These are phyloP conservation scores for Zygoascus sp. DNA, from an alignment of 1,139 yeast species.

Conservation along the genomic window DNA sequence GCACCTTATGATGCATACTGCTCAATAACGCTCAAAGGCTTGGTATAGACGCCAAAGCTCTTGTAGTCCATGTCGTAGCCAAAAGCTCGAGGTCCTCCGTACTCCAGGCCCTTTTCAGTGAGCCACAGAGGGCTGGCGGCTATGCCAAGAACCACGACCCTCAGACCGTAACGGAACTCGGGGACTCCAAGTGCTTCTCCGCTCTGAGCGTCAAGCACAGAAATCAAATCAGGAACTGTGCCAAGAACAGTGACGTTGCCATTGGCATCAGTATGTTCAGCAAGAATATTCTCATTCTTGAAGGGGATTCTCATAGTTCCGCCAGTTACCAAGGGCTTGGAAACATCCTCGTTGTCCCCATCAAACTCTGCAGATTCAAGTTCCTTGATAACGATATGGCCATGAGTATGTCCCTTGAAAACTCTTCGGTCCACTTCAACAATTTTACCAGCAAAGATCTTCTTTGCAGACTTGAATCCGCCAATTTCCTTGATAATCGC, in stretches of 20 bases:
- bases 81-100: slow-evolving; percentile 39
- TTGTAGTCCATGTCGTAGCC: slow-evolving; percentile 12
- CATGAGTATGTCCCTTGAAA: slow-evolving; percentile 43
- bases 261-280: slow-evolving; percentile 23
- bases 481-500: slow-evolving; percentile 39
- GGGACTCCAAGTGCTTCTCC: slow-evolving; percentile 44
- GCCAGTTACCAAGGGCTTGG: slow-evolving; percentile 20
- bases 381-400: slow-evolving; percentile 42
- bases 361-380: slow-evolving; percentile 16
- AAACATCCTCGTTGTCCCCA: slow-evolving; percentile 13
- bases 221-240: slow-evolving; percentile 45
- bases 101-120: slow-evolving; percentile 34
- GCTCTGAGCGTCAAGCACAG: slow-evolving; percentile 33
- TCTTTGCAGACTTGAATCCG: slow-evolving; percentile 33
- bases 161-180: slow-evolving; percentile 43
- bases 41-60: slow-evolving; percentile 31
- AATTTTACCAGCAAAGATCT: slow-evolving; percentile 42
- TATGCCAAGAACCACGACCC: slow-evolving; percentile 40
- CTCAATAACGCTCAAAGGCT: slow-evolving; percentile 41
- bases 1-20: slow-evolving; percentile 28
- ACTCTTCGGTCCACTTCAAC: slow-evolving; percentile 40
- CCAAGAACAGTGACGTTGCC: slow-evolving; percentile 32
- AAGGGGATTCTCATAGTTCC: slow-evolving; percentile 34
- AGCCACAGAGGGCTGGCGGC: slow-evolving; percentile 41
- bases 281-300: slow-evolving; percentile 43